Evolutionary conservation across 768 basidiomycete species (phyloP), one percentile per base, ranked within the genome.

Genomic region (Boletus sp.): DNA sequence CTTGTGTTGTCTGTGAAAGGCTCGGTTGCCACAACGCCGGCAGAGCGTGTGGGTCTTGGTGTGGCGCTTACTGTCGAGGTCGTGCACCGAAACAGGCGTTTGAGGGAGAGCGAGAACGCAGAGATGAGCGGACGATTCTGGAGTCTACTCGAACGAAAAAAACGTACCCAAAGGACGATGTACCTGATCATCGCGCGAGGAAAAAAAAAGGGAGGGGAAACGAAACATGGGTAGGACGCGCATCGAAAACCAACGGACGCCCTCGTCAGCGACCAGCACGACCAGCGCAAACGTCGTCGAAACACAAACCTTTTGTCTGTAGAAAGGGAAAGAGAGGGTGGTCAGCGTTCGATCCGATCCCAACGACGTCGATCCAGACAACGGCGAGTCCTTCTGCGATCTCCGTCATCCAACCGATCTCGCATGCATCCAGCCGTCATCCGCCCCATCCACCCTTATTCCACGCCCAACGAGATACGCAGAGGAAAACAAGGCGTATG

Each of bases 1-100:
- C 83, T 98, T 94, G 83, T 99, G 92, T 80, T 99, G 96, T 77
- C 86, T 90, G 86, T 98, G 97, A 83, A 98, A 96, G 36, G 94
- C 85, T 58, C 96, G 87, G 77, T 88, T 84, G 64, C 94, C 94
- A 78, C 97, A 99, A 67, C 97, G 91, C 73, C 94, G 84, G 85
- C 97, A 99, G 68, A 98, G 87, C 55, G 93, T 94, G 83, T 96
- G 94, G 63, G 92, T 86, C 81, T 96, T 97, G 65, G 92, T 90
- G 85, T 95, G 94, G 74, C 93, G 83, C 83, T 95, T 95, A 91
- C 94, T 93, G 14, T 52, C 32, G 17, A 20, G 51, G 56, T 46
- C 49, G 36, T 10, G 37, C 33, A 41, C 28, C 28, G 28, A 48
- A 7, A 33, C 36, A n/a, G n/a, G 41, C 10, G 44, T 17, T 15